Percentiles rank a stretch among this genome's conserved stretches.
These are phyloP conservation scores for Brassica hybrid DNA, from an alignment of 441 rosid genomes.

Conservation along the genomic window DNA sequence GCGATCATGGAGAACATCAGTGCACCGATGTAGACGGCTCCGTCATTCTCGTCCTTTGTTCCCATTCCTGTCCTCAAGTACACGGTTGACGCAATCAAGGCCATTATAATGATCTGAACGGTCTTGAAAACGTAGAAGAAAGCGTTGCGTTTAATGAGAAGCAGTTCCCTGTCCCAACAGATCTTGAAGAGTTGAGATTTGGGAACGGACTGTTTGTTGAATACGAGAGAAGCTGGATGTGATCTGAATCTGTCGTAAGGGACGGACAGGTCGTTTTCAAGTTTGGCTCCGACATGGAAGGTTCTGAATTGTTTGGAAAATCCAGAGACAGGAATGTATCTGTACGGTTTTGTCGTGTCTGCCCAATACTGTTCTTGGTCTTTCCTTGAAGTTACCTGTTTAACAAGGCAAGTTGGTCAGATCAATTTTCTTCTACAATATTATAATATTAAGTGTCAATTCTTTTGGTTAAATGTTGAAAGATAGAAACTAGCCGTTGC, in stretches of 20 bases:
- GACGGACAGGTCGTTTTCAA: constrained; percentile 58
- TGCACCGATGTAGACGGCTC: constrained; percentile 64
- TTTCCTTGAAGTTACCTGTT: constrained; percentile 86
- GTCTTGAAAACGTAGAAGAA: constrained; percentile 72
- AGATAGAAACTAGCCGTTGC: neutral
- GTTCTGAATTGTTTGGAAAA: constrained; percentile 63
- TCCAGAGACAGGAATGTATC: constrained; percentile 68
- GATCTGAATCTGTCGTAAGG: constrained; percentile 61
- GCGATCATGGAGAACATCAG: constrained; percentile 62
- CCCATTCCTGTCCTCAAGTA: constrained; percentile 65
- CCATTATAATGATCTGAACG: constrained; percentile 66
- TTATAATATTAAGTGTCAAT: neutral
- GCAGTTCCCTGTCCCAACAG: constrained; percentile 82
- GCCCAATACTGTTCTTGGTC: constrained; percentile 95
- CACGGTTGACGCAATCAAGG: constrained; percentile 62
- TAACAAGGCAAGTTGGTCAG: constrained; percentile 26
- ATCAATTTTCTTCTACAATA: neutral
- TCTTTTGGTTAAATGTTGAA: constrained; percentile 1
- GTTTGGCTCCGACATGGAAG: constrained; percentile 69
- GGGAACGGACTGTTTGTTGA: constrained; percentile 61
- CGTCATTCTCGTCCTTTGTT: constrained; percentile 56
- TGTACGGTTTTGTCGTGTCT: constrained; percentile 60
- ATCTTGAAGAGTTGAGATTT: constrained; percentile 71
- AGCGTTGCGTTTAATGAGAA: constrained; percentile 71
- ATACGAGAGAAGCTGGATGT: constrained; percentile 78